These are phyloP conservation scores for Vishniacozyma victoriae DNA, from an alignment of 768 basidiomycete species.

Conservation along the genomic window DNA sequence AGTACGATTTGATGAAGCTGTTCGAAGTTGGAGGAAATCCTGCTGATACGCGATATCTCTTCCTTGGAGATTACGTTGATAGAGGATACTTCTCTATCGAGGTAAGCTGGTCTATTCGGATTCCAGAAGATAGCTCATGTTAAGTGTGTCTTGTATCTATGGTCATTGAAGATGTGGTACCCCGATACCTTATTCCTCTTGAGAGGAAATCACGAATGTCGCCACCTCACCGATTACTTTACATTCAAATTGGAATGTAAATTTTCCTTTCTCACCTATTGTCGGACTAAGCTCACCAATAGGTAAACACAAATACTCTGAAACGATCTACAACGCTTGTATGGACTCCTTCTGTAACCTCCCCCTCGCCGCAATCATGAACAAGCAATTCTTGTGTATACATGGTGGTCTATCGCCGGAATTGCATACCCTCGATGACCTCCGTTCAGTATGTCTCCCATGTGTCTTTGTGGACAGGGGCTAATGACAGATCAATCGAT, in stretches of 20 bases:
- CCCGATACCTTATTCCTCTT: constrained; percentile 93
- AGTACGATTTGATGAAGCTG: constrained; percentile 93
- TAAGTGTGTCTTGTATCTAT: constrained; percentile 94
- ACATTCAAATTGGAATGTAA: constrained; percentile 97
- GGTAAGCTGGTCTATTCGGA: constrained; percentile 49
- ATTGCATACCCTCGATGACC: constrained; percentile 88
- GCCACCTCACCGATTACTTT: constrained; percentile 97
- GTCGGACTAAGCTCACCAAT: constrained; percentile 9
- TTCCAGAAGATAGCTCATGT: neutral
- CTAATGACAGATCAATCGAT: constrained; percentile 74
- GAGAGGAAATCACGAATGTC: constrained; percentile 97
- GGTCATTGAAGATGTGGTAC: constrained; percentile 99
- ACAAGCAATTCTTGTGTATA: constrained; percentile 98
- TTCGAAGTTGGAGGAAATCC: constrained; percentile 92
- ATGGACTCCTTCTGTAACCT: constrained; percentile 96
- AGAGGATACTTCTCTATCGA: constrained; percentile 91
- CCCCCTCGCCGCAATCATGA: constrained; percentile 95
- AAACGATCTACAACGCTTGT: constrained; percentile 91
- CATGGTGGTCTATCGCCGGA: constrained; percentile 96
- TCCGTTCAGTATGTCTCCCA: constrained; percentile 62
- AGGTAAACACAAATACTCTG: constrained; percentile 99
- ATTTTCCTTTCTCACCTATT: constrained; percentile 40
- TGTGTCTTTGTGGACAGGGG: neutral
- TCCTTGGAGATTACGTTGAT: constrained; percentile 89
- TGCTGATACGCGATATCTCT: constrained; percentile 87